A percentile compares a stretch with the other conserved stretches of the same genome.
Conservation (phyloP, 768 basidiomycete genomes). For the Mycena haematopus region DNA sequence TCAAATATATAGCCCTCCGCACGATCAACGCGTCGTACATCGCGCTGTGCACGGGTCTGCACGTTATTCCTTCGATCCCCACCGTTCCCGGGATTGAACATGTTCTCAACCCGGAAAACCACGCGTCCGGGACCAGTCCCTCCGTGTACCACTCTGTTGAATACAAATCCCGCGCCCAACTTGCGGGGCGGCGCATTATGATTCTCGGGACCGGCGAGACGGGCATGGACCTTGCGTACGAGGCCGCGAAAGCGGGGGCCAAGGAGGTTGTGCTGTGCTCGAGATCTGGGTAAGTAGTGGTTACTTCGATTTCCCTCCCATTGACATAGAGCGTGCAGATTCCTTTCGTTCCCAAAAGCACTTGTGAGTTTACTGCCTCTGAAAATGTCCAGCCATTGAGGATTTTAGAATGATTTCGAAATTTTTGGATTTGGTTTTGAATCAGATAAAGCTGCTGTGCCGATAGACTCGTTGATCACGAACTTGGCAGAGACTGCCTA, state of each 20-base stretch:
- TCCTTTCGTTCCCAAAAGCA: constrained; percentile 65
- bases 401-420: constrained; percentile 56
- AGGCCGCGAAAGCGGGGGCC: constrained; percentile 55
- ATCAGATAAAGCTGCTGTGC: constrained; percentile 43
- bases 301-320: background rate
- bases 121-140: constrained; percentile 26
- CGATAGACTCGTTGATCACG: constrained; percentile 59
- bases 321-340: constrained; percentile 38
- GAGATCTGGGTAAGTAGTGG: constrained; percentile 48
- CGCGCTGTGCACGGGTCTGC: constrained; percentile 61
- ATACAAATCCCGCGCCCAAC: constrained; percentile 56
- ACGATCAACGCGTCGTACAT: constrained; percentile 47
- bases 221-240: constrained; percentile 64
- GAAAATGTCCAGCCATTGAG: background rate
- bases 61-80: constrained; percentile 60
- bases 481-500: constrained; percentile 62
- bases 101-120: constrained; percentile 34
- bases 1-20: constrained; percentile 31
- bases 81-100: constrained; percentile 54
- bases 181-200: constrained; percentile 54
- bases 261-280: constrained; percentile 60
- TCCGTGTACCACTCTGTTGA: constrained; percentile 54
- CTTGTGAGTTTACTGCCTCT: constrained; percentile 40
- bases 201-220: constrained; percentile 69
- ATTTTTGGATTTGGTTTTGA: constrained; percentile 56